Evolutionary conservation across 257 asterid species (phyloP), one percentile per base, ranked within the genome.

Genomic region (Rehmannia glutinosa): DNA sequence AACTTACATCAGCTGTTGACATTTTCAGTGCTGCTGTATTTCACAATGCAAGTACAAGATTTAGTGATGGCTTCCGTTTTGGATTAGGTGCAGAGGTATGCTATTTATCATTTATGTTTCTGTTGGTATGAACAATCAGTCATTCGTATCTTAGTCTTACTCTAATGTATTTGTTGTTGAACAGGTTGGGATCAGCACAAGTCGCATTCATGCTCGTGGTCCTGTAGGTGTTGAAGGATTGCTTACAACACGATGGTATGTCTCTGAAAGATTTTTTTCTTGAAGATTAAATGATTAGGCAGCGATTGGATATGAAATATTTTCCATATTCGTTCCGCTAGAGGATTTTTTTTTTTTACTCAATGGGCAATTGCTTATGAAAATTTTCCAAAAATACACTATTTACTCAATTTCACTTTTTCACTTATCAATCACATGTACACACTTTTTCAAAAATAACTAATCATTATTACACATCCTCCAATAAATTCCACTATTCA

Each of bases 201-300:
- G 97, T 69, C 85, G 97, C 76, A 87, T 89, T 63, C 97, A 89
- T 77, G 97, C 97, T 41, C 92, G 97, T 71, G 97, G 97, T 38
- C 97, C 97, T 24, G 97, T 89, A 21, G 95, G 97, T 39, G 97
- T 89, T 47, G 97, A 89, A 78, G 97, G 95, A 55, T 76, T 89
- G 80, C 87, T 89, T 49, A 89, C 97, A 17, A 89, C 93, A 13
- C 73, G 96, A 78, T 89, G 96, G 96, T 85, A 78, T 45, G 73
- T 32, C 70, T 67, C 20, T 36, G 5, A 24, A 3, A 16, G 6
- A 23, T 66, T 51, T 72, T 58, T 11, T 57, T 35, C 8, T 28
- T 24, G 12, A 39, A 72, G 1, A 20, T 35, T 43, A 15, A 62
- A 16, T 42, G 8, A 8, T 20, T 57, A 27, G n/a, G n/a, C n/a